Conservation (phyloP, 768 basidiomycete genomes). For the Macrocybe gigantea region DNA sequence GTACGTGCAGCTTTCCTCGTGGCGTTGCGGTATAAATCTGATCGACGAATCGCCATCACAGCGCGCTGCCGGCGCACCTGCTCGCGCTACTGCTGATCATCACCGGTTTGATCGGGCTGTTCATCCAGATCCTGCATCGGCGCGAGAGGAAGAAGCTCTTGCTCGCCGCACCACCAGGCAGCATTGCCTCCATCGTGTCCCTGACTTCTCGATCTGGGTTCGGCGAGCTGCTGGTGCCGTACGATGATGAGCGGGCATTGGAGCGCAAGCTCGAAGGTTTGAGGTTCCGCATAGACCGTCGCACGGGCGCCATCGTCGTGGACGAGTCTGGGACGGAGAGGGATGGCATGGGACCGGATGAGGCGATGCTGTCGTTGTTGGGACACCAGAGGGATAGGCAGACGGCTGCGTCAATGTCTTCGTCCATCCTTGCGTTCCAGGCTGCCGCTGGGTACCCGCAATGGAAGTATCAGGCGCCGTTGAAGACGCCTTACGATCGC, state of each 20-base stretch:
- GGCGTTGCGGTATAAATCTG: background rate
- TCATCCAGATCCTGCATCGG: constrained; percentile 42
- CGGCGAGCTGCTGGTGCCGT: constrained; percentile 54
- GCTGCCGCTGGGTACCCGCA: constrained; percentile 20
- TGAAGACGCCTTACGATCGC: constrained; percentile 11
- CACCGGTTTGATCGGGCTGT: constrained; percentile 41
- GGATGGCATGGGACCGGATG: constrained; percentile 23
- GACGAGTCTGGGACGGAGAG: constrained; percentile 35
- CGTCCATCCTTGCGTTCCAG: constrained; percentile 13
- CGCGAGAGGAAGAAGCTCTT: constrained; percentile 41
- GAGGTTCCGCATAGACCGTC: constrained; percentile 47
- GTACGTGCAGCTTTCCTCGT: constrained; percentile 29
- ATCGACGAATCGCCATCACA: constrained; percentile 15
- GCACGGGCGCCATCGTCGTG: constrained; percentile 59
- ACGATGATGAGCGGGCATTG: constrained; percentile 42
- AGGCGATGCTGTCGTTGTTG: constrained; percentile 32
- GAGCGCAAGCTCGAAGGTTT: constrained; percentile 44
- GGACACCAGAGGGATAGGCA: constrained; percentile 14
- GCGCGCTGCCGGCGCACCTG: constrained; percentile 45
- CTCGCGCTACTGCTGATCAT: constrained; percentile 44
- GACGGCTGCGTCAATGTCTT: constrained; percentile 9
- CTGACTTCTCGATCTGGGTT: constrained; percentile 59
- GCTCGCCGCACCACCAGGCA: constrained; percentile 52
- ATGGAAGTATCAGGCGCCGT: constrained; percentile 4
- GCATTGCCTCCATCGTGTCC: constrained; percentile 50